Evolutionary conservation across 352 stramenopile species (phyloP), one percentile per base, ranked within the genome.

Genomic region (Globisporangium lucens): DNA sequence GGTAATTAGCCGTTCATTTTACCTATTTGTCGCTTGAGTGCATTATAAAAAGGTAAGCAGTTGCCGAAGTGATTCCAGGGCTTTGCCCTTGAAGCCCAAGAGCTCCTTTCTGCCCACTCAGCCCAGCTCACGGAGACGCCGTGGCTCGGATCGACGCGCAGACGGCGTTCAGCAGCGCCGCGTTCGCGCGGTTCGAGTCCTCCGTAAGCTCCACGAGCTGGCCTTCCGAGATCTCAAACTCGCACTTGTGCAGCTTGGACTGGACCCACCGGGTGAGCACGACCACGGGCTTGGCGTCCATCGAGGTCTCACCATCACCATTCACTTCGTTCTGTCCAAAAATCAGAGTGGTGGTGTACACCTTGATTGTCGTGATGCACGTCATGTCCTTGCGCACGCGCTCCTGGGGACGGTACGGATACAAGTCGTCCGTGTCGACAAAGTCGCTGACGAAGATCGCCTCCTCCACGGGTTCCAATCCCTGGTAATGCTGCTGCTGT

Each of bases 191-290:
- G 29, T 61, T 36, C 30, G 24, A 43, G n/a, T 51, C 47, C n/a
- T 66, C 47, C 12, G 51, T 33, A 36, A 61, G n/a, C 33, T 52
- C 56, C 29, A 36, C 22, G 22, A 59, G 15, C 47, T 47, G 22
- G 13, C 24, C 43, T 20, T 49, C 43, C 24, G 56, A 30, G 24
- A 65, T 36, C 20, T 12, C 56, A 15, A 58, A 60, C 33, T 65
- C 64, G 64, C 56, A 49, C 4, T 5, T 43, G n/a, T 63, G 74
- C 22, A 83, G 65, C 30, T 56, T 73, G 35, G 63, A 74, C 22
- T 77, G 67, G 13, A 69, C 72, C 77, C 77, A 85, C 22, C 68
- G 61, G 10, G 70, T 79, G 20, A 85, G 63, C 30, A 85, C 77
- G 15, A 85, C 56, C 5, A 65, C 17, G 4, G 35, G 33, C 51